Base-by-base conservation (phyloP, 805 yeast genomes). In the Metschnikowia santaceciliae region DNA sequence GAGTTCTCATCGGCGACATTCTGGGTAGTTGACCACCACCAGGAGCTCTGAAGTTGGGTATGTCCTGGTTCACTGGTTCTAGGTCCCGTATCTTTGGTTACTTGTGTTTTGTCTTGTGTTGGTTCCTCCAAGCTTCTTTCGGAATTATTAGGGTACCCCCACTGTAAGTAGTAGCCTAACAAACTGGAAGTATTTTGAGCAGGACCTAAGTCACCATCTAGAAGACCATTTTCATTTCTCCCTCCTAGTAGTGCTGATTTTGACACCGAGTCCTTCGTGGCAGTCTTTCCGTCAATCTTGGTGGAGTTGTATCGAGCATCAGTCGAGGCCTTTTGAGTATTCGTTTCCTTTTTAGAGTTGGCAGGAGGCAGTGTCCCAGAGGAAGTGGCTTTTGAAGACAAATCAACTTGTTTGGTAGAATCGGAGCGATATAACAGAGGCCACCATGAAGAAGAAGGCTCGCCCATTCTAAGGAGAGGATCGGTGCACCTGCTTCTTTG, bases 381-480 rank as follows among this genome's bases (percentile, higher is more conserved):
- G 22, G 36, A 3, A 15, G 14, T 32, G 17, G 23, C 17, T 10
- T 42, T 32, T 6, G 36, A 15, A 7, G n/a, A n/a, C 10, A 20
- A 32, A 6, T 42, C 38, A 3, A 38, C 38, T 20, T n/a, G 15
- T 2, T 33, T 20, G 37, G 20, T 13, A 11, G 46, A 32, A 8
- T 42, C 30, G 8, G 46, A 17, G 14, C 22, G n/a, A 33, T 42
- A 42, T 8, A 42, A 37, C 46, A 42, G 46, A 7, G 37, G 32
- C 46, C 46, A 42, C 46, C 46, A 42, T 22, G 38, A 32, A 8
- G 46, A 32, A 20, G 46, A 42, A 7, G 46, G 19, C 30, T 42
- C 38, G 6, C 32, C 20, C 46, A 42, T 42, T 32, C 26, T 32
- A n/a, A 34, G 17, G 8, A 33, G 19, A 8, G 11, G 20, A 22